A percentile compares a stretch with the other conserved stretches of the same genome.
phyloP scores from a whole-genome alignment of 805 yeast species.

The Jamesozyma gamospora region DNA sequence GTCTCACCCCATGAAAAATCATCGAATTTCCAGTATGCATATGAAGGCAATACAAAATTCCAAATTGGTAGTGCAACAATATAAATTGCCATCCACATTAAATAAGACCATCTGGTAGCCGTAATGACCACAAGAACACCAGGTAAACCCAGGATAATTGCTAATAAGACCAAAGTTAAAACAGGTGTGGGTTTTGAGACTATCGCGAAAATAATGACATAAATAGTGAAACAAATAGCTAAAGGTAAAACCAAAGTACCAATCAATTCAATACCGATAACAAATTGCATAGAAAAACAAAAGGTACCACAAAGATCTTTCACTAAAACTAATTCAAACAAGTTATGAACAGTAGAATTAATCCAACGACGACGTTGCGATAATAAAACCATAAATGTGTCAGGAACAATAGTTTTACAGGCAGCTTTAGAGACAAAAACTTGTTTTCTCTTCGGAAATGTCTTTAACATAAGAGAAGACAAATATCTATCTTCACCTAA shows the following conservation, averaged over 20 bases:
- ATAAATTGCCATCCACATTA: constrained; percentile 73
- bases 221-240: constrained; percentile 73
- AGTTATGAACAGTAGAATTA: constrained; percentile 86
- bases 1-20: constrained; percentile 97
- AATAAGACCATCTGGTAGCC: constrained; percentile 59
- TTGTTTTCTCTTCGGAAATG: constrained; percentile 84
- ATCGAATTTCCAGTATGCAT: constrained; percentile 91
- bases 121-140: constrained; percentile 74
- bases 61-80: constrained; percentile 80
- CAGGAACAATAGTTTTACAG: constrained; percentile 88
- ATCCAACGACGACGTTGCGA: constrained; percentile 97
- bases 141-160: constrained; percentile 74
- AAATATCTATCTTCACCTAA: constrained; percentile 87
- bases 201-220: constrained; percentile 64
- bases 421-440: constrained; percentile 83
- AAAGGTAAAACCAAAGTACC: constrained; percentile 87
- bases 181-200: constrained; percentile 67
- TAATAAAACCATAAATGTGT: constrained; percentile 61
- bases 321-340: constrained; percentile 77
- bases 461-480: constrained; percentile 73
- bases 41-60: constrained; percentile 80
- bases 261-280: constrained; percentile 68
- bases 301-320: constrained; percentile 89
- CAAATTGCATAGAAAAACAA: constrained; percentile 92
- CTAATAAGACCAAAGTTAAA: constrained; percentile 66